phyloP scores from a whole-genome alignment of 2,329 filamentous ascomycete species.

The Colletotrichum camelliae region DNA sequence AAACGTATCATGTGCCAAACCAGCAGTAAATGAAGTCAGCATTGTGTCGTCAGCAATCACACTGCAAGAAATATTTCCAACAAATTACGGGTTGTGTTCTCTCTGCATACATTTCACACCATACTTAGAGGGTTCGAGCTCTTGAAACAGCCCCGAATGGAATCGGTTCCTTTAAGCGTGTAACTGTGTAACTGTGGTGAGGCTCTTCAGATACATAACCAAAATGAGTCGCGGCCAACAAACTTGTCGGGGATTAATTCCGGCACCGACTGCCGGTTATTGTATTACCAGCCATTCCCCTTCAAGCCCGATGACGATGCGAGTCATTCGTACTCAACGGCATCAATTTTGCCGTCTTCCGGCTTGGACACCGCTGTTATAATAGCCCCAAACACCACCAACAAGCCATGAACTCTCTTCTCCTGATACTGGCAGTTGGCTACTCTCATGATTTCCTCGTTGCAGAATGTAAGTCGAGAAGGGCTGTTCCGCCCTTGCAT shows the following conservation, averaged over 20 bases:
- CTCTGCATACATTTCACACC: neutral
- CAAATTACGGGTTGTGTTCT: rapidly evolving
- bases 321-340: neutral
- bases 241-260: neutral
- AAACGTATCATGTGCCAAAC: neutral
- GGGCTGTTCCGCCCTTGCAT: neutral
- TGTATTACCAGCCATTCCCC: neutral
- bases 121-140: rapidly evolving
- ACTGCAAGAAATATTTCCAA: neutral
- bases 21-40: neutral
- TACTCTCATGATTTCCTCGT: neutral
- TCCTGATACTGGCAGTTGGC: neutral
- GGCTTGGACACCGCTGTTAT: neutral
- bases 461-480: neutral
- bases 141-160: rapidly evolving
- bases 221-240: neutral
- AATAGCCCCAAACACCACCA: neutral
- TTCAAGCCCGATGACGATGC: neutral
- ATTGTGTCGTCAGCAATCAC: neutral
- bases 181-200: neutral
- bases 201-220: neutral
- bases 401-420: neutral
- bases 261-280: neutral
- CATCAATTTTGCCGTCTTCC: neutral
- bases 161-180: neutral